Evolutionary conservation across 495 filamentous ascomycete genomes (phyloP).

Genomic region (Amniculicola lignicola): DNA sequence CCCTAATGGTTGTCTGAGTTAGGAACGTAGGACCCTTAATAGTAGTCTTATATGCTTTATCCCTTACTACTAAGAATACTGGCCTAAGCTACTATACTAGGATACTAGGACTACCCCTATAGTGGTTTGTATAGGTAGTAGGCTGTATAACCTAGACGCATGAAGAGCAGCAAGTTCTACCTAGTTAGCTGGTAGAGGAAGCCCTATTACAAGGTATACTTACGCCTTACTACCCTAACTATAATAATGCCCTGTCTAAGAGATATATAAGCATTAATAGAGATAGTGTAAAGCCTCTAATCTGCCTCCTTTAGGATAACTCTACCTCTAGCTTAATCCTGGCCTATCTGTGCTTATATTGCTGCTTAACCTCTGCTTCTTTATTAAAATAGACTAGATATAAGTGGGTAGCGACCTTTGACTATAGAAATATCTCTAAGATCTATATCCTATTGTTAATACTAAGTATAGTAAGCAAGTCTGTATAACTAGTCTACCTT

Average conservation of each 20-base stretch:
- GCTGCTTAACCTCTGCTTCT: not conserved
- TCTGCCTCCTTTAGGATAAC: not conserved
- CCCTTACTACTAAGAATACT: slow-evolving; percentile 3
- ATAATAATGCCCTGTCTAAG: not conserved
- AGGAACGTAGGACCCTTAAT: not conserved
- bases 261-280: not conserved
- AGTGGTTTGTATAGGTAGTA: not conserved
- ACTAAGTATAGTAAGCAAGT: not conserved
- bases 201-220: not conserved
- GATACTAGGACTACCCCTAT: slow-evolving; percentile 5
- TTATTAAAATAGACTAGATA: not conserved
- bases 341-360: not conserved
- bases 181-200: not conserved
- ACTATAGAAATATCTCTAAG: not conserved
- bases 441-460: slow-evolving; percentile 3
- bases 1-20: not conserved
- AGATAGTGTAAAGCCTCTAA: not conserved
- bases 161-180: not conserved
- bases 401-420: not conserved
- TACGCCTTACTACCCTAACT: not conserved
- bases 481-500: not conserved
- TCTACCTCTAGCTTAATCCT: not conserved
- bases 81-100: not conserved
- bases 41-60: not conserved
- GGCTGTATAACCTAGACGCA: not conserved